Evolutionary conservation across 2,329 filamentous ascomycete species (phyloP), one percentile per base, ranked within the genome.

Genomic region (Pezicula rhizophila): DNA sequence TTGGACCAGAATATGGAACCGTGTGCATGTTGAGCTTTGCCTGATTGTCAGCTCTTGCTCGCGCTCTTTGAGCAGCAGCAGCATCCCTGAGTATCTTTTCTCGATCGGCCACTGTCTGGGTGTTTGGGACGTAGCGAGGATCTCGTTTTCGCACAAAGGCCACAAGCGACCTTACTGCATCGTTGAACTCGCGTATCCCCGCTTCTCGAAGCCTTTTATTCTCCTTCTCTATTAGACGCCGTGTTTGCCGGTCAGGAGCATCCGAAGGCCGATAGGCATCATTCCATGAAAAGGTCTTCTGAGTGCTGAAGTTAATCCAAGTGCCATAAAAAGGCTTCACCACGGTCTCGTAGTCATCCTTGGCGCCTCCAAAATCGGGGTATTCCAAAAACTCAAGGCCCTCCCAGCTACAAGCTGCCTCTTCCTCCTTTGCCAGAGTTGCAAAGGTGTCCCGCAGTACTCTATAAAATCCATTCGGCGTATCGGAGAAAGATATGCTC

Each of bases 171-270:
- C 89, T 75, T 26, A 99, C 89, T 3, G 90, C 87, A 52, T 96
- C 90, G 67, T 96, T 97, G 71, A 96, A 97, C 56, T 96, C 88
- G 48, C 85, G 80, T 10, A 87, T 80, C 2, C 83, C 89, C 46
- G 92, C 87, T 17, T 96, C 91, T 46, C 93, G 80, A 20, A 85
- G 69, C 55, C 86, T 87, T 58, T 84, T 87, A 66, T 99, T 99
- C 65, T 96, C 92, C 67, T 96, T 96, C 64, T 97, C 93, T 84
- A 97, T 95, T 35, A 89, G 62, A 28, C 93, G 80, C 45, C 92
- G 82, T 14, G 89, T 76, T 34, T 85, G 80, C 45, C 93, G 82
- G 68, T 99, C 92, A 1, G 90, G 89, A 1, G 90, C 92, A 59
- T 96, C 90, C 0, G 86, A 85, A 17, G 90, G 76, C 44, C 86